Conservation (phyloP, 768 basidiomycete species). For the Dioszegia crocea region DNA sequence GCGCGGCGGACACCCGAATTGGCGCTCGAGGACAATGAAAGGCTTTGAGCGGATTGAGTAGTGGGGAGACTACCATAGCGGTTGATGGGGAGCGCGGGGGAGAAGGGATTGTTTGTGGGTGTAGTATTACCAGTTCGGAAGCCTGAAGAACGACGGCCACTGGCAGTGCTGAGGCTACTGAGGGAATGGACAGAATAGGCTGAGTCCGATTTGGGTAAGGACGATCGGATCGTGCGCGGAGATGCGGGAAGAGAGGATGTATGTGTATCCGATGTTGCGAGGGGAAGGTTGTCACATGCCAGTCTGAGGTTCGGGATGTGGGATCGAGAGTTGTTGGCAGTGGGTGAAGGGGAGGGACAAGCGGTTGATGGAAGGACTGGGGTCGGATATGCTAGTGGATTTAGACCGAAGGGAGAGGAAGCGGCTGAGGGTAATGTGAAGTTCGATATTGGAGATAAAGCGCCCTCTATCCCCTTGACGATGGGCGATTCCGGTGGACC, state of each 20-base stretch:
- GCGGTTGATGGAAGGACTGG: not conserved
- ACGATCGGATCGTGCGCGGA: not conserved
- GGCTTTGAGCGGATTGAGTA: not conserved
- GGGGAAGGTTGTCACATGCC: not conserved
- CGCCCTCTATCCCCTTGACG: constrained; percentile 7
- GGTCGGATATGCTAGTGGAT: not conserved
- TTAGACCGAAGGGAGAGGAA: not conserved
- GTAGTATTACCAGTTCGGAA: not conserved
- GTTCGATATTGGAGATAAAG: not conserved
- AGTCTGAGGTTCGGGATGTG: too few relatives aligned
- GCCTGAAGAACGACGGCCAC: not conserved
- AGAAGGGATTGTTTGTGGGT: not conserved
- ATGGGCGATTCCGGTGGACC: constrained; percentile 1
- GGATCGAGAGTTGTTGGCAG: too few relatives aligned
- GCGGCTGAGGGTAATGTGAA: not conserved
- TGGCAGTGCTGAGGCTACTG: not conserved
- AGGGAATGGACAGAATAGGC: not conserved
- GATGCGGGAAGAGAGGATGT: not conserved
- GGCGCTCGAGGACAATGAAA: not conserved
- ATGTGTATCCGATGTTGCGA: not conserved
- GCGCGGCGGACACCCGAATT: not conserved
- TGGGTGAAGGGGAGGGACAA: too few relatives aligned
- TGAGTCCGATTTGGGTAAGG: not conserved
- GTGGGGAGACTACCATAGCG: not conserved
- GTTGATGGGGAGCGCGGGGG: not conserved